Conservation (phyloP, 2,329 filamentous ascomycete genomes). For the Sporothrix pseudoabietina region DNA sequence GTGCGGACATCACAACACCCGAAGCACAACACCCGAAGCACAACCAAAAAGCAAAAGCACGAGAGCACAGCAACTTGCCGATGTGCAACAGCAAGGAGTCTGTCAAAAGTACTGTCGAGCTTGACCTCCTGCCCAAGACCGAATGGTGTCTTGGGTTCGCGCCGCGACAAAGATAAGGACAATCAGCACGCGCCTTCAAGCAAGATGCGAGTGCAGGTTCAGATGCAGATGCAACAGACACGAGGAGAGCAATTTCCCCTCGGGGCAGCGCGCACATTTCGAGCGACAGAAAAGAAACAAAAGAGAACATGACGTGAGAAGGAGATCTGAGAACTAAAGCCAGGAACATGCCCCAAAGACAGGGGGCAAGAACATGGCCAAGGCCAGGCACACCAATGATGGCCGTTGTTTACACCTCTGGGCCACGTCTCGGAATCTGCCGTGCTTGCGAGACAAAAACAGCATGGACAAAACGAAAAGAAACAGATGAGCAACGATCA, state of each 20-base stretch:
- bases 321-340: background rate
- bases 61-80: background rate
- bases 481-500: background rate
- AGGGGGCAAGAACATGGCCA: background rate
- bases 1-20: background rate
- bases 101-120: background rate
- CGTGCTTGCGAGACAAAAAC: background rate
- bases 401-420: background rate
- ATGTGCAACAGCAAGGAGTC: background rate
- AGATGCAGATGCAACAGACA: background rate
- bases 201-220: background rate
- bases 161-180: background rate
- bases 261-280: background rate
- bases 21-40: no score
- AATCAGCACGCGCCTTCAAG: background rate
- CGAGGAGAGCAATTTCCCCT: conserved; percentile 8
- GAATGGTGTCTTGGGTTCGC: background rate
- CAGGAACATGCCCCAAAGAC: background rate
- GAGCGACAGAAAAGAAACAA: background rate
- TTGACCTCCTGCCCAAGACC: conserved; percentile 12
- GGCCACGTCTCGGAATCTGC: background rate
- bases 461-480: background rate
- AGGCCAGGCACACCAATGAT: background rate
- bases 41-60: background rate
- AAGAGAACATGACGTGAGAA: background rate